These are phyloP conservation scores for Symbiodinium pilosum DNA, from an alignment of 73 alveolate genomes.

Conservation along the genomic window DNA sequence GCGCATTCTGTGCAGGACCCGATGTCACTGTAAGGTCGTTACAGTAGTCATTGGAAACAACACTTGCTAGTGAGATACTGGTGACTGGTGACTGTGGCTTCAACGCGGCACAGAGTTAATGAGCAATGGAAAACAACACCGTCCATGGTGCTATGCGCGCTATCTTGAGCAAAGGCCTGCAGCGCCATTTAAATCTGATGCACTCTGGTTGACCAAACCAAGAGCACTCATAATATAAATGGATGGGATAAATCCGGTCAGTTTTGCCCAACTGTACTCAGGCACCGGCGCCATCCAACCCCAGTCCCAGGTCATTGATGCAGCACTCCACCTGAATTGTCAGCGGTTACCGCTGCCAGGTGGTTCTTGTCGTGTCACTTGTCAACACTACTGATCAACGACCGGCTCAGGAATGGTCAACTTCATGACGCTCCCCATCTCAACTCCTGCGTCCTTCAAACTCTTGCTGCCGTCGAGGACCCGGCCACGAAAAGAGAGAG, in stretches of 20 bases:
- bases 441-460: conserved; percentile 37
- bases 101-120: too few relatives aligned
- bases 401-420: conserved; percentile 31
- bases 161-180: conserved; percentile 15
- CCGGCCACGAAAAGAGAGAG: conserved; percentile 15
- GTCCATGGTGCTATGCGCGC: conserved; percentile 12
- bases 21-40: conserved; percentile 2
- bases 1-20: conserved; percentile 23
- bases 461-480: conserved; percentile 11
- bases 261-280: conserved; percentile 5
- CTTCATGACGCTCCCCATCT: conserved; percentile 30
- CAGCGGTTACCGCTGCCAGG: conserved; percentile 31
- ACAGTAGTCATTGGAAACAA: not conserved
- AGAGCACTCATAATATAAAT: conserved; percentile 24
- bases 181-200: not conserved
- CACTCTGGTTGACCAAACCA: not conserved
- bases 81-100: too few relatives aligned
- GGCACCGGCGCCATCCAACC: conserved; percentile 23
- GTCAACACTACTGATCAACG: not conserved
- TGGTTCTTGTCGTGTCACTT: not conserved
- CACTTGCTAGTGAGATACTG: not conserved
- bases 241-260: not conserved
- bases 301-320: not conserved
- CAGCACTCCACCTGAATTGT: conserved; percentile 13
- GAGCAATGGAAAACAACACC: not conserved